These are phyloP conservation scores for Stygiomarasmius scandens DNA, from an alignment of 1,284 basidiomycete species.

Conservation along the genomic window DNA sequence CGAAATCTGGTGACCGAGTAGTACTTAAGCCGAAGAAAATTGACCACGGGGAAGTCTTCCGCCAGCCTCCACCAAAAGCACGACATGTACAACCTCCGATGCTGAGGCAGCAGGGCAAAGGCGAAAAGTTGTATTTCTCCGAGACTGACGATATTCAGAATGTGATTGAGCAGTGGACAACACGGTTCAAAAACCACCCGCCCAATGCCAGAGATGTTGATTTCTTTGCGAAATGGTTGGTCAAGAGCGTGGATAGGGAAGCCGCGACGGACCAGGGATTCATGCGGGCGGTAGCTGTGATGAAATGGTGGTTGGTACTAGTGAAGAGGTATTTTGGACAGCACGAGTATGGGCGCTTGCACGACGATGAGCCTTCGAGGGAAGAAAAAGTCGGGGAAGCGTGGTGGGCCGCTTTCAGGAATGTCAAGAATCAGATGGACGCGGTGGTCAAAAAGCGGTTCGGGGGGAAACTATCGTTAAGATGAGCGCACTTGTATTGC, in stretches of 20 bases:
- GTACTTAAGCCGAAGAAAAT: slow-evolving; percentile 54
- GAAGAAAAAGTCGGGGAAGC: slow-evolving; percentile 49
- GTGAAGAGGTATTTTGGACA: slow-evolving; percentile 58
- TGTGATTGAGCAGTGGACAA: slow-evolving; percentile 75
- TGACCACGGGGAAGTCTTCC: slow-evolving; percentile 40
- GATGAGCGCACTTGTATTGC: slow-evolving; percentile 23
- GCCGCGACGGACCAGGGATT: slow-evolving; percentile 60
- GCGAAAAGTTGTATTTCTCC: slow-evolving; percentile 55
- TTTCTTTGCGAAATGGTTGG: slow-evolving; percentile 70
- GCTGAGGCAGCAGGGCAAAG: slow-evolving; percentile 56
- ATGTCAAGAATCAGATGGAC: slow-evolving; percentile 67
- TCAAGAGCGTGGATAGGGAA: slow-evolving; percentile 59
- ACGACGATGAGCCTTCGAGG: slow-evolving; percentile 32
- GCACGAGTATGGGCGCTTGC: slow-evolving; percentile 47
- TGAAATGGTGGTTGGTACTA: slow-evolving; percentile 80
- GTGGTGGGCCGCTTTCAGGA: slow-evolving; percentile 79
- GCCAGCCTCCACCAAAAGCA: slow-evolving; percentile 55
- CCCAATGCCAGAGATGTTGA: slow-evolving; percentile 74
- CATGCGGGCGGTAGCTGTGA: slow-evolving; percentile 66
- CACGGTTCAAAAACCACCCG: slow-evolving; percentile 53
- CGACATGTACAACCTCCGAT: slow-evolving; percentile 46
- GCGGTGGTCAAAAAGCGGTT: slow-evolving; percentile 59
- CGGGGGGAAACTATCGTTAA: slow-evolving; percentile 62
- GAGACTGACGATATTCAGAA: slow-evolving; percentile 70
- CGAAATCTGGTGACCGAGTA: slow-evolving; percentile 44